Base-by-base conservation (phyloP, 2,329 filamentous ascomycete genomes). In the Didymella arachidicola region DNA sequence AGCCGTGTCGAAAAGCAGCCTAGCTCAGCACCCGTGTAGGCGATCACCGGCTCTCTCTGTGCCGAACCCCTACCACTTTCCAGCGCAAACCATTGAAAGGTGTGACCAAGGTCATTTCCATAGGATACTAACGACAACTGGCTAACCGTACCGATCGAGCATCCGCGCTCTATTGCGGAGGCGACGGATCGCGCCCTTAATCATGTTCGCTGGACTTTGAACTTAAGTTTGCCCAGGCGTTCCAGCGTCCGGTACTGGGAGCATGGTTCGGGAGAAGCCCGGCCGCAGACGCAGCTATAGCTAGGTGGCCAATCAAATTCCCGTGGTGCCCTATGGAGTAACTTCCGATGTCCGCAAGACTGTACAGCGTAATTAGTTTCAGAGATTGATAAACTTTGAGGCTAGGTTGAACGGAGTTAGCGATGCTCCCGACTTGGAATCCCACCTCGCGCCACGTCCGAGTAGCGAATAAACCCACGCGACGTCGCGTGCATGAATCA, bases 401-500 rank as follows among this genome's bases (percentile, higher is more conserved):
- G n/a, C 56, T 59, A 54, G n/a, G 38, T 11, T 34, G 18, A 4
- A 22, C 3, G 7, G 12, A 36, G 51, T 51, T 59, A 59, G 51
- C 46, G 7, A 25, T 8, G 18, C 5, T 22, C 18, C 38, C 16
- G 4, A 34, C 41, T 3, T 46, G 45, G 18, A 19, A 25, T 29
- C 36, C 3, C n/a, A 41, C 18, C 25, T 39, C 25, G 32, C 50
- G 49, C 49, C 32, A 39, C 18, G 30, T 19, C 39, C 45, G 34
- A 43, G 25, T 47, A 38, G 42, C 54, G 61, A 63, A 59, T 61
- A 36, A 54, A 26, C 22, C 39, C 50, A 46, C 46, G 55, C 14
- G 30, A 16, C 25, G 46, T 43, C n/a, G 19, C 30, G 18, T 42
- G 43, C 53, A 59, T 57, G 57, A 58, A 47, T 59, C 56, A 58